These are phyloP conservation scores for Prosopis cineraria DNA, from an alignment of 306 rosid genomes.

Conservation along the genomic window DNA sequence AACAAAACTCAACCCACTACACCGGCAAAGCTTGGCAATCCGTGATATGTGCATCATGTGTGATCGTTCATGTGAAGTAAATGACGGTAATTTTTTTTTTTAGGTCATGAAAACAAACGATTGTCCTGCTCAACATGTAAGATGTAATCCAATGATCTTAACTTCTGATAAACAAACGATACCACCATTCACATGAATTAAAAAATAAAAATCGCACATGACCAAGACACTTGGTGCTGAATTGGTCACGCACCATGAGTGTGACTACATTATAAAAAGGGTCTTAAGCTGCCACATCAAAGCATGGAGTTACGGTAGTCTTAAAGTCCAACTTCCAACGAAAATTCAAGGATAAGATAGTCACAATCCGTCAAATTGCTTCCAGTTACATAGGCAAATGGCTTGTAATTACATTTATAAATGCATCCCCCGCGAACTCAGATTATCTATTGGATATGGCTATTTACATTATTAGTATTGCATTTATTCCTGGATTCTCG, in stretches of 20 bases:
- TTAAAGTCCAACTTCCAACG: constrained; percentile 23
- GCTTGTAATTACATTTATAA: constrained; percentile 50
- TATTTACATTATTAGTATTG: constrained; percentile 49
- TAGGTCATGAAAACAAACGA: no score
- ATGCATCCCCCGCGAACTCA: constrained; percentile 46
- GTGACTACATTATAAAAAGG: constrained; percentile 11
- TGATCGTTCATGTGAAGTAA: not conserved
- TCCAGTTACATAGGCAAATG: constrained; percentile 40
- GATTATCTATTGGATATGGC: constrained; percentile 43
- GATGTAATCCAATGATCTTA: not conserved
- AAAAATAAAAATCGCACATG: not conserved
- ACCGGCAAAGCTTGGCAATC: not conserved
- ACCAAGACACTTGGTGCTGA: not conserved
- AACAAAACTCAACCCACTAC: no score
- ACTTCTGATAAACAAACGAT: not conserved
- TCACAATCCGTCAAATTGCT: constrained; percentile 35
- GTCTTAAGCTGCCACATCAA: constrained; percentile 31
- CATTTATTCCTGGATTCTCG: constrained; percentile 40
- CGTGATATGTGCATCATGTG: not conserved
- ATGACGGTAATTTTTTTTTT: no score
- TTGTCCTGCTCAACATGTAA: constrained; percentile 6
- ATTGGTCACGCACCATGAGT: not conserved
- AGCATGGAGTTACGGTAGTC: constrained; percentile 23
- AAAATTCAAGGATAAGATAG: constrained; percentile 24
- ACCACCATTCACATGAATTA: not conserved